Base-by-base conservation (phyloP, 2,329 filamentous ascomycete species). In the Colletotrichum liriopes region DNA sequence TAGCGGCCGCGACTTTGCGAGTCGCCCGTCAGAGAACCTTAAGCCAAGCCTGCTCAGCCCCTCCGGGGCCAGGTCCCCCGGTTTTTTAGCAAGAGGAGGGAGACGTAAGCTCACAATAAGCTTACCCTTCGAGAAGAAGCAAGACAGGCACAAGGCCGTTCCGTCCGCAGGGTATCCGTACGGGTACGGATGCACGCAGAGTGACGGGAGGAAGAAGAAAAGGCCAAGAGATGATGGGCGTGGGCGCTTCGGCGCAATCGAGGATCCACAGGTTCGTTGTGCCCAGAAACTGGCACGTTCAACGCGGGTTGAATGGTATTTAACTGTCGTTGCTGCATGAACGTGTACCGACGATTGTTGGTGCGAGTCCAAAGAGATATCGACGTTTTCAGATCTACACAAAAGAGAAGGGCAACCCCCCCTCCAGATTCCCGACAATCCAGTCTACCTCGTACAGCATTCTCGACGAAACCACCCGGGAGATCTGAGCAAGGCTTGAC, bases 91-190 rank as follows among this genome's bases (percentile, higher is more conserved):
- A 55, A 37, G 54, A 43, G 55, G 23, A 49, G 51, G 59, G 59
- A 60, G 70, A 72, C 65, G 70, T 65, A 70, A 65, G 65, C 70
- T 72, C 60, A 41, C 60, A 63, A 70, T 70, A 70, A 70, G 70
- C 70, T 72, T 70, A 72, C 66, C 51, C 55, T 37, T 49, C 37
- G 26, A 55, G 23, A 54, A 35, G 23, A 35, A 39, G 60, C 60
- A 63, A 52, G 35, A 39, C 60, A 63, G 26, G 20, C 45, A 39
- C 54, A 60, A 61, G 55, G 26, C 63, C 43, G 23, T 71, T 16
- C 26, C 16, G 35, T 55, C 41, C 55, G 68, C n/a, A 58, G 45
- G 43, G 29, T 26, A 49, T n/a, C 20, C 29, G 59, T 43, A 35
- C 43, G 39, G 39, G n/a, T 12, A 32, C 29, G 5, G 39, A 32